Evolutionary conservation across 1,139 yeast genomes (phyloP).

Genomic region (Protomyces arabidopsidicola): DNA sequence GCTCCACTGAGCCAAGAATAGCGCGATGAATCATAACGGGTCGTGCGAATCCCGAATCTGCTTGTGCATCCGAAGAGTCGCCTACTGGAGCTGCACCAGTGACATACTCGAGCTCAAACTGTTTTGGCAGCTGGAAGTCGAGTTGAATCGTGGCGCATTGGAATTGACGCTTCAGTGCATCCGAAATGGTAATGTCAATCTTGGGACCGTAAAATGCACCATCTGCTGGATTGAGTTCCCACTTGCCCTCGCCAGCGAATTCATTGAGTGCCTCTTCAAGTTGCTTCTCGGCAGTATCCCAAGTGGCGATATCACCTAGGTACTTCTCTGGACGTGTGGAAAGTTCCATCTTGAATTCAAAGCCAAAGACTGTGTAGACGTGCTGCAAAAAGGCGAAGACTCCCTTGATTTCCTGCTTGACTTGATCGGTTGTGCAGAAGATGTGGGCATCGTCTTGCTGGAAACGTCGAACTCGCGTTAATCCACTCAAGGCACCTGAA

Average conservation of each 20-base stretch:
- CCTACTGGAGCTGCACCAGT: conserved; percentile 40
- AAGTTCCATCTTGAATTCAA: conserved; percentile 65
- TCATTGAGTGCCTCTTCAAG: conserved; percentile 60
- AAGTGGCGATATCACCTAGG: conserved; percentile 75
- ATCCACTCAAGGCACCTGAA: conserved; percentile 88
- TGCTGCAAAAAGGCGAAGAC: conserved; percentile 72
- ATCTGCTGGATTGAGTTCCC: conserved; percentile 82
- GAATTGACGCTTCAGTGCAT: conserved; percentile 75
- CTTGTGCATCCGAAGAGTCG: conserved; percentile 23
- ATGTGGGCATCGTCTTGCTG: conserved; percentile 99
- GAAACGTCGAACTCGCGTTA: conserved; percentile 91
- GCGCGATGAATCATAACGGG: conserved; percentile 97
- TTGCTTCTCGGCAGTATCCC: conserved; percentile 80
- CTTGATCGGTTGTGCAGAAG: conserved; percentile 80
- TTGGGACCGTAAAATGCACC: conserved; percentile 97
- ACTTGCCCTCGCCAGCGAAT: conserved; percentile 44
- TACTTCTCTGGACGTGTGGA: conserved; percentile 86
- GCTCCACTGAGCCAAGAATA: conserved; percentile 86
- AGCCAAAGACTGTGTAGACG: conserved; percentile 74
- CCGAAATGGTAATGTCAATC: conserved; percentile 80
- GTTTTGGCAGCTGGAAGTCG: conserved; percentile 87
- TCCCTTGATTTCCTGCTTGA: conserved; percentile 67
- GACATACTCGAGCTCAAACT: conserved; percentile 71
- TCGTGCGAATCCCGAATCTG: conserved; percentile 40
- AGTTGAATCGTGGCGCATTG: conserved; percentile 95